Evolutionary conservation across 306 rosid species (phyloP).

Genomic region (Lablab purpureus): DNA sequence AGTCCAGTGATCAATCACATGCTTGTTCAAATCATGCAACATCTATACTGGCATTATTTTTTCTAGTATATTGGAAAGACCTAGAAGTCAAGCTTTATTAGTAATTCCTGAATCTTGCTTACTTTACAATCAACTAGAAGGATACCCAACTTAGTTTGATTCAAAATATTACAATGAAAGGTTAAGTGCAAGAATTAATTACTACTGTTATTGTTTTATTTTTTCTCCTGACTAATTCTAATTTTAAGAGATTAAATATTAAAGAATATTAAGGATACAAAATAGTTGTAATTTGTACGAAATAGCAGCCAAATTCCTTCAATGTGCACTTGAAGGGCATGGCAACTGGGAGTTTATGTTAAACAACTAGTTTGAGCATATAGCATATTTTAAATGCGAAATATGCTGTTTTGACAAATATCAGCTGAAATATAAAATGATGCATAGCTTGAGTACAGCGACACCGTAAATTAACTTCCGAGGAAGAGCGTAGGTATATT

Average conservation of each 20-base stretch:
- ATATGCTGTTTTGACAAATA: neutral
- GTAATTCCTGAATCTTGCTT: neutral
- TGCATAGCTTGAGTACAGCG: neutral
- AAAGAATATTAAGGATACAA: neutral
- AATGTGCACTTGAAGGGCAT: neutral
- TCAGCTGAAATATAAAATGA: neutral
- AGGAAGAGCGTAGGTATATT: neutral
- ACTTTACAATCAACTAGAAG: neutral
- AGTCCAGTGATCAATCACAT: slow-evolving; percentile 7
- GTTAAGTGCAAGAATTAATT: neutral
- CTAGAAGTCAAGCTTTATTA: neutral
- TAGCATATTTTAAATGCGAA: neutral
- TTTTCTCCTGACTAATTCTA: neutral
- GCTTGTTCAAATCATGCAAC: slow-evolving; percentile 11
- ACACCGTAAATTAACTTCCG: neutral
- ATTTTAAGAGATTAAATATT: neutral
- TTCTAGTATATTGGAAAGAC: neutral
- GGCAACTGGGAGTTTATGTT: neutral
- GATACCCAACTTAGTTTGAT: neutral
- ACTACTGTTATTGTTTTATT: neutral
- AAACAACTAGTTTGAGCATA: neutral
- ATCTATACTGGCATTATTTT: neutral
- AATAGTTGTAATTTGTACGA: neutral
- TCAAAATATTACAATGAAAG: neutral
- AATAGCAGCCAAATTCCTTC: neutral